Base-by-base conservation (phyloP, 1,284 basidiomycete genomes). In the Entoloma clypeatum region DNA sequence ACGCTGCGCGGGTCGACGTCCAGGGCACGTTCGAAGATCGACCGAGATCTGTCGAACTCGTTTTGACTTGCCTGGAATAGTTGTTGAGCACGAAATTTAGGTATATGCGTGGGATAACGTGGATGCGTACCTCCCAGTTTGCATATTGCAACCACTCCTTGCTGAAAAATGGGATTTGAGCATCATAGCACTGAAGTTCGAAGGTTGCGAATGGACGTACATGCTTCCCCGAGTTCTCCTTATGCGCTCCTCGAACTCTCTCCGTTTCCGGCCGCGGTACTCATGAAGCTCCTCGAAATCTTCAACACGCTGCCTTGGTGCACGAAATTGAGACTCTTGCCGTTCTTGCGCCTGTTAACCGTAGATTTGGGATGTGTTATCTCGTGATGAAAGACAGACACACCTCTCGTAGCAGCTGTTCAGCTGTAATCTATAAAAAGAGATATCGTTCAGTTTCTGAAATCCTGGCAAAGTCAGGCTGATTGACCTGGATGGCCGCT, bases 241-340 rank as follows among this genome's bases (percentile, higher is more conserved):
- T 47, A 99, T 93, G 3, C 92, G 79, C 51, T 96, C 93, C 65
- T 99, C 96, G 51, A 94, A 99, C 62, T 99, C 96, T 57, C 88
- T 93, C 36, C 95, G 75, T 61, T 97, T 98, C 46, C 96, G 72
- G 16, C 92, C 92, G 45, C 92, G 84, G 59, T 96, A 98, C 66
- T 99, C 96, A 62, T 89, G 76, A 27, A 99, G 83, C 64, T 99
- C 96, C 63, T 99, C 96, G 57, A 91, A 90, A 65, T 99, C 96
- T 65, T 97, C 92, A 35, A 99, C 86, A 33, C 91, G 79, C 61
- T 97, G 93, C 56, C 85, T 88, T n/a, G 94, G 93, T 3, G 92
- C 92, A 38, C 82, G 79, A 59, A 93, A 87, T 10, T 86, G 80
- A 16, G 87, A 79, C 58, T 98, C 96, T 72, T 99, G 95, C 39